A percentile compares a stretch with the other conserved stretches of the same genome.
phyloP scores from a whole-genome alignment of 208 protist genomes.

The Lotmaria passim region DNA sequence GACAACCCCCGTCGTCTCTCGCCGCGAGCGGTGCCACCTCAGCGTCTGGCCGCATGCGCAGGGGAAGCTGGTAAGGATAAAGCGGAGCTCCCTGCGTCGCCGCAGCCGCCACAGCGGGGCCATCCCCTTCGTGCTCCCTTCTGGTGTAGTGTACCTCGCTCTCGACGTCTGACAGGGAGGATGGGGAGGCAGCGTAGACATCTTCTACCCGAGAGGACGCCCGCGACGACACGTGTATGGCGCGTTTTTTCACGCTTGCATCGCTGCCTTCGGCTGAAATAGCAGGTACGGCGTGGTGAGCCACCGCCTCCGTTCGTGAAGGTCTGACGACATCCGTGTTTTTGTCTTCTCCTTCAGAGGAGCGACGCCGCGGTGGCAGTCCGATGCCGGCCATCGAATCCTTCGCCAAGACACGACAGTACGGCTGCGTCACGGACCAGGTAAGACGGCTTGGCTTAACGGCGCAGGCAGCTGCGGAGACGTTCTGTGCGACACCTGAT shows the following conservation, averaged over 20 bases:
- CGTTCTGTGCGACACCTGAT: no score
- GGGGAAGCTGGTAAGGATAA: conserved; percentile 21
- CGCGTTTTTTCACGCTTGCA: background rate
- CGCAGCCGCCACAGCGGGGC: background rate
- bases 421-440: background rate
- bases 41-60: conserved; percentile 21
- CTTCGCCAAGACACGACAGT: conserved; percentile 22
- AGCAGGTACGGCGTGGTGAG: no score
- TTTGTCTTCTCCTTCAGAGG: no score
- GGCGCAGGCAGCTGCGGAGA: no score
- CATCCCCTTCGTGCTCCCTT: background rate
- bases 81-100: background rate
- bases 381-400: conserved; percentile 22
- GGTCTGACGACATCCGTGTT: no score
- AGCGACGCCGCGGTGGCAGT: conserved; percentile 1
- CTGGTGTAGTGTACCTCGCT: background rate
- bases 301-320: no score
- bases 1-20: background rate
- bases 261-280: background rate
- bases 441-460: background rate
- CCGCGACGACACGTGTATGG: background rate
- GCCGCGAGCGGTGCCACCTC: background rate
- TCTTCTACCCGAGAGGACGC: background rate
- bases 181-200: conserved; percentile 7
- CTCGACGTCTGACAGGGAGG: conserved; percentile 3